Conservation (phyloP, 2,329 filamentous ascomycete species). For the Westerdykella sp. region DNA sequence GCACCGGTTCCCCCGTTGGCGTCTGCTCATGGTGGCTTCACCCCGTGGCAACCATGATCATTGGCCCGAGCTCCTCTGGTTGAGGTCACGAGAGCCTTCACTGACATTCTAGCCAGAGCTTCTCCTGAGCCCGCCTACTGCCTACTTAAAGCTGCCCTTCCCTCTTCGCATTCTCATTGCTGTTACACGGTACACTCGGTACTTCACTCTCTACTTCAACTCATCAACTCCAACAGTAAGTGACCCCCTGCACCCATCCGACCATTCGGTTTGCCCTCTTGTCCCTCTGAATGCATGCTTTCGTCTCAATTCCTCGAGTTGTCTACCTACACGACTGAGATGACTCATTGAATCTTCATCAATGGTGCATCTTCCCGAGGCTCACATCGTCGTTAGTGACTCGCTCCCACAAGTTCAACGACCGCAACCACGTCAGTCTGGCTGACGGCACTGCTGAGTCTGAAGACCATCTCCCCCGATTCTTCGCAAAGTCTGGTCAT, state of each 20-base stretch:
- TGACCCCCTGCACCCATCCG: constrained; percentile 3
- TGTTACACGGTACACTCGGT: neutral
- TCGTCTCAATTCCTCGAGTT: neutral
- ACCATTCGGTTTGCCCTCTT: neutral
- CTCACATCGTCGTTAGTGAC: constrained; percentile 62
- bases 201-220: constrained; percentile 23
- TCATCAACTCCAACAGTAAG: constrained; percentile 23
- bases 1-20: neutral
- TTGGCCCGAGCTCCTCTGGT: constrained; percentile 21
- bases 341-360: neutral
- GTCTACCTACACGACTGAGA: neutral
- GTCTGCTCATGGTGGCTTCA: constrained; percentile 12
- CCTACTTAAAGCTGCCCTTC: constrained; percentile 4
- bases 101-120: constrained; percentile 17
- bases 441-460: constrained; percentile 65
- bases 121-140: constrained; percentile 16
- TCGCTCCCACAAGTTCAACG: constrained; percentile 92
- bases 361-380: neutral
- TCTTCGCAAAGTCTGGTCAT: constrained; percentile 84
- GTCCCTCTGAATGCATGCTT: neutral
- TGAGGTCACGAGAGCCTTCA: constrained; percentile 28
- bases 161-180: neutral
- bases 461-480: constrained; percentile 76
- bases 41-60: constrained; percentile 8
- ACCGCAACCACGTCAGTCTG: constrained; percentile 78